These are phyloP conservation scores for Russula foetens DNA, from an alignment of 768 basidiomycete genomes.

Conservation along the genomic window DNA sequence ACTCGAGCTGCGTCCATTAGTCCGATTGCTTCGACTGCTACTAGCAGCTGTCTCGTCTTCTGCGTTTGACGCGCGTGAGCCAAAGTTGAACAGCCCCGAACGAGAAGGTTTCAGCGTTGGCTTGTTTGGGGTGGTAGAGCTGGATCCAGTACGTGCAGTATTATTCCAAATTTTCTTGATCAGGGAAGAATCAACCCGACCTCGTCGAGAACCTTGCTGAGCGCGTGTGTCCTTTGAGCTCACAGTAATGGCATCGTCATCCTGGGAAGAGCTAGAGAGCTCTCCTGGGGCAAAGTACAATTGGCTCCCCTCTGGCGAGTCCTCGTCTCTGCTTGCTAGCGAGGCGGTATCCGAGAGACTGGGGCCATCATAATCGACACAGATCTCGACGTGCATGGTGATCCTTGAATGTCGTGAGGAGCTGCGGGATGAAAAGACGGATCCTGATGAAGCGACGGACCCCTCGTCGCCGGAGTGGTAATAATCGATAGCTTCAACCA, in stretches of 20 bases:
- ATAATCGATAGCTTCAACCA: constrained; percentile 82
- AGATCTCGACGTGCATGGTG: constrained; percentile 66
- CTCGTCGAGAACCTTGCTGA: neutral
- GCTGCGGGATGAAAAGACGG: constrained; percentile 59
- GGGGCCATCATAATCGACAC: constrained; percentile 85
- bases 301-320: constrained; percentile 51
- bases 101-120: neutral
- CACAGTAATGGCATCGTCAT: constrained; percentile 70
- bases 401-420: constrained; percentile 57
- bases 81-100: constrained; percentile 9
- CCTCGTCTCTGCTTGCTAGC: constrained; percentile 70
- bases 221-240: constrained; percentile 55
- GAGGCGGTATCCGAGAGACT: constrained; percentile 86
- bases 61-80: neutral
- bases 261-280: constrained; percentile 36
- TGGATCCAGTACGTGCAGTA: neutral
- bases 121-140: neutral
- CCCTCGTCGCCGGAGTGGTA: constrained; percentile 72
- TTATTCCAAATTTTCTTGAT: constrained; percentile 11
- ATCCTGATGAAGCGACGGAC: constrained; percentile 56
- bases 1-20: neutral
- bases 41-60: neutral
- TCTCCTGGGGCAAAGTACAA: constrained; percentile 43
- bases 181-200: constrained; percentile 27
- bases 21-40: neutral